Base-by-base conservation (phyloP, 768 basidiomycete genomes). In the Boletus eberwhitei region DNA sequence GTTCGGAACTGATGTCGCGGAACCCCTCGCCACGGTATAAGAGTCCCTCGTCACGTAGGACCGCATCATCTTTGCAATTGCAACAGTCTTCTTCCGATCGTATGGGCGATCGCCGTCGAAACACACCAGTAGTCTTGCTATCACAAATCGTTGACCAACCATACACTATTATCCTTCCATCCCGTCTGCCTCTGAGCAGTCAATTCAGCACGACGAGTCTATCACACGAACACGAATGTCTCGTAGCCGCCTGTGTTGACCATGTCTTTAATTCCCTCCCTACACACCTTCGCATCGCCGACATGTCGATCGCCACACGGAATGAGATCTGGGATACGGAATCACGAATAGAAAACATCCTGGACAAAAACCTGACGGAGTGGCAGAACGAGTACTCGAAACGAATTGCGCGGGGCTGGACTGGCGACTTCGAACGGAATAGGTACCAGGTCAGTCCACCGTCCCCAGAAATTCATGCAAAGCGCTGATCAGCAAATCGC, bases 191-290 rank as follows among this genome's bases (percentile, higher is more conserved):
- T n/a, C n/a, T n/a, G n/a, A n/a, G n/a, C 24, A 24, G 24, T 24
- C 55, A 34, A n/a, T 46, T 44, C 5, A 35, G 4, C 32, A 53
- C 56, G 17, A 24, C 46, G 8, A 53, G 45, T 24, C 29, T 44
- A 11, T 44, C 57, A 14, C 46, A 48, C 1, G 46, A 50, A 24
- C 58, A 56, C 22, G 50, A 53, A 34, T 37, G 55, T 8, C 55
- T 56, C 53, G 14, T 37, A 13, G 55, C 42, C 2, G 32, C 38
- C 8, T 55, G 54, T 17, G 19, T 55, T 32, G 32, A 55, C 24
- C 31, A 54, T 34, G 52, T 56, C 34, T 55, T 54, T n/a, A 54
- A 45, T 14, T 55, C 52, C 52, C 52, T 55, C 21, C 45, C 55
- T 5, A 48, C 46, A 17, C 55, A 43, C 29, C 41, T 56, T 21